Conservation (phyloP, 106 monocot species). For the Dendrobium nobile region DNA sequence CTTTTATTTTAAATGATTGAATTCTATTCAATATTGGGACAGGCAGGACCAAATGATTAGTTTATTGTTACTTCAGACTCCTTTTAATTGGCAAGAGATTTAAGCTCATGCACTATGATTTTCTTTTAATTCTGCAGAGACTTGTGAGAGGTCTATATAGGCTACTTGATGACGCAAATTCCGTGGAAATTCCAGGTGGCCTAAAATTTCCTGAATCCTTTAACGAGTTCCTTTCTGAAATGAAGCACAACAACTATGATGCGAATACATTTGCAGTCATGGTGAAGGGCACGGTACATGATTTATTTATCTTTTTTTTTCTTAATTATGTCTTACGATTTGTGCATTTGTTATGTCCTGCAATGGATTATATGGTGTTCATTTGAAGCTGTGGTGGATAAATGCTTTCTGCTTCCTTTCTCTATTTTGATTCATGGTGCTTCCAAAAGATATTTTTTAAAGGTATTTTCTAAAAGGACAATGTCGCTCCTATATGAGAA, state of each 20-base stretch:
- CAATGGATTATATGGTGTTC: background rate
- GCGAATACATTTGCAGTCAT: conserved; percentile 68
- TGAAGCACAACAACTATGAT: conserved; percentile 69
- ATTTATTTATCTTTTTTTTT: background rate
- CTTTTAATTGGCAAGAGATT: too few relatives aligned
- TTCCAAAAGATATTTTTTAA: too few relatives aligned
- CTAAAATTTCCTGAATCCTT: conserved; percentile 63
- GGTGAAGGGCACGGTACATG: conserved; percentile 68
- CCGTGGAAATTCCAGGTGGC: conserved; percentile 38
- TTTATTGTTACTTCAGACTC: background rate
- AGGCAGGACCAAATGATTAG: too few relatives aligned
- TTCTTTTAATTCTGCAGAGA: conserved; percentile 34
- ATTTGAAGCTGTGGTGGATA: background rate
- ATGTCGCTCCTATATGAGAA: too few relatives aligned
- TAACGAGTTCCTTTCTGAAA: conserved; percentile 61
- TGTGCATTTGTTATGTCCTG: background rate
- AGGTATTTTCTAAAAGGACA: too few relatives aligned
- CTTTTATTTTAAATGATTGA: background rate
- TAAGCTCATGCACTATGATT: background rate
- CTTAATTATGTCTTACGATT: background rate
- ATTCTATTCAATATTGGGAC: background rate
- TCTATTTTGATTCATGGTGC: too few relatives aligned
- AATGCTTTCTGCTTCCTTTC: background rate
- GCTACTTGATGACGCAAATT: conserved; percentile 57
- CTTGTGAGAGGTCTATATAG: conserved; percentile 68